These are phyloP conservation scores for Sporopachydermia lactativora DNA, from an alignment of 805 yeast genomes.

Conservation along the genomic window DNA sequence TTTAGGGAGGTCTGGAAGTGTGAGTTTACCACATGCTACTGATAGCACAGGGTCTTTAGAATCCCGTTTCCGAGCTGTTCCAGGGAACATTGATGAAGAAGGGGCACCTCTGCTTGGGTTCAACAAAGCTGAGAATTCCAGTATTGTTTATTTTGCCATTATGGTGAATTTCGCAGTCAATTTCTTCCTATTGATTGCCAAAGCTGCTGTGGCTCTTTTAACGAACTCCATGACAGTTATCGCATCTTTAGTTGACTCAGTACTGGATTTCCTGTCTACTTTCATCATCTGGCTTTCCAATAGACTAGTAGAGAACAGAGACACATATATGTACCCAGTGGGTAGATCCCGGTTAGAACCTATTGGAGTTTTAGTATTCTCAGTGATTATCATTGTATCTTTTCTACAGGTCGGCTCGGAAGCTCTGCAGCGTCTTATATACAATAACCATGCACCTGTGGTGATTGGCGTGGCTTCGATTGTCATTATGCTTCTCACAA, in stretches of 20 bases:
- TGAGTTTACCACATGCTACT: too few species aligned
- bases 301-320: constrained; percentile 19
- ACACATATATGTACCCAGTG: constrained; percentile 36
- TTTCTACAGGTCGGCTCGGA: constrained; percentile 62
- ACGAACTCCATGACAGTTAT: constrained; percentile 62
- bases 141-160: constrained; percentile 44
- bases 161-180: constrained; percentile 49
- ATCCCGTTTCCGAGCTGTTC: constrained; percentile 25
- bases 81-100: constrained; percentile 47
- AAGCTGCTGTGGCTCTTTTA: constrained; percentile 41
- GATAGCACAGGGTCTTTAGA: constrained; percentile 6
- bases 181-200: constrained; percentile 43
- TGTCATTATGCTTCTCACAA: constrained; percentile 48
- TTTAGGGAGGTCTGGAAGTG: constrained; percentile 4
- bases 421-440: constrained; percentile 35
- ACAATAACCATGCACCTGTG: constrained; percentile 19
- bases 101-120: constrained; percentile 41
- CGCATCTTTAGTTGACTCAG: constrained; percentile 69
- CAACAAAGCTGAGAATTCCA: constrained; percentile 26
- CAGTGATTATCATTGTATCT: constrained; percentile 55
- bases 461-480: constrained; percentile 35
- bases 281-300: constrained; percentile 55
- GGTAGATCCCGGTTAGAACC: constrained; percentile 68
- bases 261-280: constrained; percentile 61
- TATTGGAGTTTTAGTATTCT: constrained; percentile 60